Evolutionary conservation across 2,329 filamentous ascomycete genomes (phyloP), one percentile per base, ranked within the genome.

Genomic region (Pseudogymnoascus sp.): DNA sequence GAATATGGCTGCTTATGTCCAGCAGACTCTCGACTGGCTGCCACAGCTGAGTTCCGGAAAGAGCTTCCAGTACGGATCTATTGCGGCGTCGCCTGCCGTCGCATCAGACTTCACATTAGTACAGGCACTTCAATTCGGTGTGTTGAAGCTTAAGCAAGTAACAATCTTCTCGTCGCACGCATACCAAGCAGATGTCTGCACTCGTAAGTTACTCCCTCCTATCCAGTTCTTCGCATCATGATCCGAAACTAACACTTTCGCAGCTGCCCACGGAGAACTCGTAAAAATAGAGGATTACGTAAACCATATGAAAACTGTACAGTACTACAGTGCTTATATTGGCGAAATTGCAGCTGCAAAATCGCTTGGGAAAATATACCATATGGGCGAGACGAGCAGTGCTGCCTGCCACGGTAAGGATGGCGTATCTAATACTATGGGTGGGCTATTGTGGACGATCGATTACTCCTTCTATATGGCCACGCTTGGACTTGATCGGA

Each of bases 301-400:
- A 9, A 42, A 42, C 38, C 38, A 42, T 42, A 3, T 42, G 38
- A 42, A 42, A 42, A 42, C 38, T 42, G 38, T 25, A 46, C 42
- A 23, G 12, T 46, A 14, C 42, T 23, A 46, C 21, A 46, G 21
- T 46, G n/a, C 38, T 25, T 46, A 25, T 14, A 25, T 46, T 46
- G 12, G 18, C 42, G 42, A 46, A 23, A 46, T 42, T 42, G 11
- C 42, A 7, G 42, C 42, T n/a, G 42, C 42, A 23, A 46, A 46
- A 23, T 46, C 42, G 6, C 5, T 14, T 5, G 42, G 21, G 11
- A 23, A 23, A 5, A 46, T 5, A 23, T 71, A 71, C 43, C 65
- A 69, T 5, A 69, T 73, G 28, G 71, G 70, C 18, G 71, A 72
- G 63, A 72, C 68, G 18, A 70, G 69, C 69, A 76, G 74, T 12